Evolutionary conservation across 1,284 basidiomycete species (phyloP).

Genomic region (Heliocybe sulcata): DNA sequence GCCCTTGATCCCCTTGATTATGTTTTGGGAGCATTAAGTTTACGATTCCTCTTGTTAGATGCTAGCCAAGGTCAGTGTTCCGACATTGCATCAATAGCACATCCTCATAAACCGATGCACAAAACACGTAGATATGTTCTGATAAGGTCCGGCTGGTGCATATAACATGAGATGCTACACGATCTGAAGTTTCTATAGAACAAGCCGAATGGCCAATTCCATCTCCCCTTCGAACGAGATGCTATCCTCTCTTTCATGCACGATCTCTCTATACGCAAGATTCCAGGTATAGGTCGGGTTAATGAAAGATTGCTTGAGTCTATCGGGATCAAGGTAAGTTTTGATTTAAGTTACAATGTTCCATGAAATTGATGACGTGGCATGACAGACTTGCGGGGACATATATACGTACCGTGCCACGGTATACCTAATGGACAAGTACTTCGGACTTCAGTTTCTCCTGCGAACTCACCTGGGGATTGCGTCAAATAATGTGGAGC

Average conservation of each 20-base stretch:
- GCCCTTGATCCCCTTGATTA: background rate
- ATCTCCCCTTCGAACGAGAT: slow-evolving; percentile 59
- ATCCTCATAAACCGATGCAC: background rate
- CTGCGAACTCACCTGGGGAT: slow-evolving; percentile 80
- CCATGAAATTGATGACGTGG: background rate
- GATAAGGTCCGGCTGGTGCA: slow-evolving; percentile 52
- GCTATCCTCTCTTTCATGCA: slow-evolving; percentile 70
- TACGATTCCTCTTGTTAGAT: slow-evolving; percentile 28
- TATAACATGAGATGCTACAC: background rate
- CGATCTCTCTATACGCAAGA: slow-evolving; percentile 71
- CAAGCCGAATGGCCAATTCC: slow-evolving; percentile 91
- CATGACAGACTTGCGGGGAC: slow-evolving; percentile 74
- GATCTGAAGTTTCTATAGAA: slow-evolving; percentile 42
- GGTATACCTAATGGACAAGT: slow-evolving; percentile 78
- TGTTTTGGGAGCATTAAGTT: background rate
- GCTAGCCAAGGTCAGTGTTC: slow-evolving; percentile 66
- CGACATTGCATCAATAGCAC: background rate
- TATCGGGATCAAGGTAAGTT: slow-evolving; percentile 71
- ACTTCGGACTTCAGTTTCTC: slow-evolving; percentile 71
- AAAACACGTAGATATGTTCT: slow-evolving; percentile 73
- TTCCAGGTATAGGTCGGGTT: slow-evolving; percentile 85
- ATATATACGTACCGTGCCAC: slow-evolving; percentile 69
- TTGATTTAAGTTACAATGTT: background rate
- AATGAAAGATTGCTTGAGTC: slow-evolving; percentile 82
- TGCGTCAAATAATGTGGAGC: slow-evolving; percentile 73